Conservation (phyloP, 1,284 basidiomycete species). For the Rugosomyces carneus region DNA sequence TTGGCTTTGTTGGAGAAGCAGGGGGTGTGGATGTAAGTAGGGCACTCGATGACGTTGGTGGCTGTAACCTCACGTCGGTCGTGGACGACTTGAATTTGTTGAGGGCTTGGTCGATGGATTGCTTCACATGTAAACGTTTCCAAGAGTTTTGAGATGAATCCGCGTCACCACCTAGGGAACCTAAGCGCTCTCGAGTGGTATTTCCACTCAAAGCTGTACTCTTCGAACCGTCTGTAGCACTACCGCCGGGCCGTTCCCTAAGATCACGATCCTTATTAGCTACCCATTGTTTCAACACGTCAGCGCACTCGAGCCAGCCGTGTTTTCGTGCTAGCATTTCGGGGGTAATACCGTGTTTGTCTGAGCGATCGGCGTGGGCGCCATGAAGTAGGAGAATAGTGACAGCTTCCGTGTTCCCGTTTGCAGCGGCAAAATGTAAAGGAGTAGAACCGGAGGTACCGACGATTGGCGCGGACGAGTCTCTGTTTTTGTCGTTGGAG, state of each 20-base stretch:
- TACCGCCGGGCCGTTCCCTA: slow-evolving; percentile 30
- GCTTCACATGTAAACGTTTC: slow-evolving; percentile 50
- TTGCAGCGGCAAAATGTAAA: slow-evolving; percentile 91
- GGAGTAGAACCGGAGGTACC: slow-evolving; percentile 84
- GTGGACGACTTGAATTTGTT: slow-evolving; percentile 46
- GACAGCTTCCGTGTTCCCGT: slow-evolving; percentile 76
- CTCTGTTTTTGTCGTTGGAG: slow-evolving; percentile 63
- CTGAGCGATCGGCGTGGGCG: slow-evolving; percentile 69
- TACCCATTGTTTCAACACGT: slow-evolving; percentile 49
- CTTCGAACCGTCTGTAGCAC: slow-evolving; percentile 13
- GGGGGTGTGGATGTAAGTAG: slow-evolving; percentile 31
- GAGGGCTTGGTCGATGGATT: slow-evolving; percentile 58
- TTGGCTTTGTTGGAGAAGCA: slow-evolving; percentile 32
- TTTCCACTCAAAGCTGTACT: slow-evolving; percentile 12
- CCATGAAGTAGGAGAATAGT: slow-evolving; percentile 75
- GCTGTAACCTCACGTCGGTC: slow-evolving; percentile 20
- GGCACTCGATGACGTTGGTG: slow-evolving; percentile 18
- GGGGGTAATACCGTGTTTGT: slow-evolving; percentile 85
- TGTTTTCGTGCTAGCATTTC: slow-evolving; percentile 65
- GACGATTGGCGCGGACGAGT: slow-evolving; percentile 61
- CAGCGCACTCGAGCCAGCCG: slow-evolving; percentile 61
- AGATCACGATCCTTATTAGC: slow-evolving; percentile 56
- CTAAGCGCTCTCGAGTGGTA: slow-evolving; percentile 19
- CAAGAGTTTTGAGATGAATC: slow-evolving; percentile 26
- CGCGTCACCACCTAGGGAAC: slow-evolving; percentile 22